Base-by-base conservation (phyloP, 495 filamentous ascomycete species). In the Podospora comata region DNA sequence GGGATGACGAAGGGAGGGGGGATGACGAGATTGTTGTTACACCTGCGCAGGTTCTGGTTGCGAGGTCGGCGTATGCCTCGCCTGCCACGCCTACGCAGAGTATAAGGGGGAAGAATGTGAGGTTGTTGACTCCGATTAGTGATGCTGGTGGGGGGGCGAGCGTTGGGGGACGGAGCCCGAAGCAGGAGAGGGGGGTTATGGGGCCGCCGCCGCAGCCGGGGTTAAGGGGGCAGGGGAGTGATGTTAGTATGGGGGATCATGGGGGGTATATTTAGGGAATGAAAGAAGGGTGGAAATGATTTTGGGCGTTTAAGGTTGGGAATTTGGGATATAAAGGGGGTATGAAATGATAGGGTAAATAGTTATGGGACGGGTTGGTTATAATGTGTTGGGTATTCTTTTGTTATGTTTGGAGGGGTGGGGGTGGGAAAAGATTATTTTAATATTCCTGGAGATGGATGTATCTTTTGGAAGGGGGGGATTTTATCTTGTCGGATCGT, bases 1-100 rank as follows among this genome's bases (percentile, higher is more conserved):
- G 94, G 61, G 91, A 96, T 75, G 94, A 97, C 73, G 78, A 79
- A 16, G 94, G 93, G 18, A 87, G 90, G 19, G 90, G 91, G 32
- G 91, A 96, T 34, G 91, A 96, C 62, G 92, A 97, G 82, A 91
- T 94, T 66, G 93, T 97, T 53, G 92, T 99, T 53, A 93, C 89
- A 67, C 93, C 93, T 7, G 95, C 96, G 19, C 93, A 97, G 77
- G 96, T 98, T 56, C 85, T 98, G 34, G 86, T 97, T n/a, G 80
- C 79, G 13, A 73, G 62, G 26, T 9, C 5, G 5, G 63, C 67
- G 18, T 63, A 63, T 19, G 61, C 61, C 11, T 63, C 61, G 28
- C 61, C 61, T 18, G 60, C 56, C 26, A 66, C 64, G 63, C 28
- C 66, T 4, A 44, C 54, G 55, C 26, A 55, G 19, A 58, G 28